A percentile compares a stretch with the other conserved stretches of the same genome.
phyloP scores from a whole-genome alignment of 176 grass and related monocot genomes.

The Aegilops speltoides region DNA sequence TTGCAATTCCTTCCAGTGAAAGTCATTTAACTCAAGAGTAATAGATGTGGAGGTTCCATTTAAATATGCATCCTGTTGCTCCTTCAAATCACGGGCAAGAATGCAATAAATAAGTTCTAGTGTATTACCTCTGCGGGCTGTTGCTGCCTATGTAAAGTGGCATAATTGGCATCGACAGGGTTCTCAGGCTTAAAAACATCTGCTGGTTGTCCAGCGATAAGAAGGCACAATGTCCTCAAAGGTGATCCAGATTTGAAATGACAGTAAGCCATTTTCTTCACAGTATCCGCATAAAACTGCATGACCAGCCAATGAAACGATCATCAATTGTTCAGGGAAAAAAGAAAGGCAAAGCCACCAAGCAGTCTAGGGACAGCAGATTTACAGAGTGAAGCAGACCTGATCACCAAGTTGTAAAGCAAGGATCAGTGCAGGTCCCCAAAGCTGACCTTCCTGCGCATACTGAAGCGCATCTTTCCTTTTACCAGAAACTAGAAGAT shows the following conservation, averaged over 20 bases:
- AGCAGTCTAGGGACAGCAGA: neutral
- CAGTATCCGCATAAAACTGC: conserved; percentile 96
- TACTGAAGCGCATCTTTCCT: conserved; percentile 86
- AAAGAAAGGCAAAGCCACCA: neutral
- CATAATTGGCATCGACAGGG: conserved; percentile 36
- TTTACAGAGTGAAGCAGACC: conserved; percentile 34
- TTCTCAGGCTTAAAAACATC: conserved; percentile 76
- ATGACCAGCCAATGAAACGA: conserved; percentile 21
- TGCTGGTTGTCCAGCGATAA: conserved; percentile 91
- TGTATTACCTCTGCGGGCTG: conserved; percentile 60
- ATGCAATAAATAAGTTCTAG: neutral
- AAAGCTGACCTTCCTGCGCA: conserved; percentile 92
- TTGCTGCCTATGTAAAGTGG: conserved; percentile 29
- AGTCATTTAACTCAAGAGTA: neutral
- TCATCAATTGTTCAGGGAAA: conserved; percentile 12
- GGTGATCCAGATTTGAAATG: conserved; percentile 84
- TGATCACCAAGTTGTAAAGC: conserved; percentile 91
- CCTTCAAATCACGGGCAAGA: neutral
- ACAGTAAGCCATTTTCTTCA: conserved; percentile 91
- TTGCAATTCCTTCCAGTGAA: conserved; percentile 9
- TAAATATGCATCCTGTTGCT: neutral
- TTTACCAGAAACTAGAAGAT: conserved; percentile 88
- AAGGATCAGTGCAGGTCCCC: conserved; percentile 91
- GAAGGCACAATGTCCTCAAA: conserved; percentile 88
- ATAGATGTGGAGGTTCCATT: conserved; percentile 3